These are phyloP conservation scores for Claviceps pusilla DNA, from an alignment of 2,329 filamentous ascomycete species.

Conservation along the genomic window DNA sequence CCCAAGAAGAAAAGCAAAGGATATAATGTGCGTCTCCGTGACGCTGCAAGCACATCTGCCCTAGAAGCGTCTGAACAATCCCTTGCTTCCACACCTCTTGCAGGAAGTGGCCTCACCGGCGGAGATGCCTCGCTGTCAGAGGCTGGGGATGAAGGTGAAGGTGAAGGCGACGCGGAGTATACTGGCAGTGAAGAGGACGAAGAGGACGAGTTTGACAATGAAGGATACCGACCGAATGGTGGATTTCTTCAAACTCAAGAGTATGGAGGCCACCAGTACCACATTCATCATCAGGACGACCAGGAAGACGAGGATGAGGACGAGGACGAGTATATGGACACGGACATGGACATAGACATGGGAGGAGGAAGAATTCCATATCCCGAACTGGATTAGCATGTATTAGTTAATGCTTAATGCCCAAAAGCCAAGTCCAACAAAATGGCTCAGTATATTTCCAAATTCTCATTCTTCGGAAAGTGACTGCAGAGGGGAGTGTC, in stretches of 20 bases:
- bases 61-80: slow-evolving; percentile 6
- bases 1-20: slow-evolving; percentile 22
- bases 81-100: slow-evolving; percentile 4
- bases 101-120: slow-evolving; percentile 4
- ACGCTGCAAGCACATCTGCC: slow-evolving; percentile 10
- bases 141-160: slow-evolving; percentile 8
- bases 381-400: slow-evolving; percentile 8
- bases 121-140: slow-evolving; percentile 2
- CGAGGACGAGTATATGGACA: slow-evolving; percentile 1
- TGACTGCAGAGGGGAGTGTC: no score
- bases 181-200: slow-evolving; percentile 10
- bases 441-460: no score
- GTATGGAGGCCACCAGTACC: not conserved
- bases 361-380: slow-evolving; percentile 4
- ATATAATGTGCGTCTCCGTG: slow-evolving; percentile 19
- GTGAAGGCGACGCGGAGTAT: slow-evolving; percentile 11
- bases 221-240: slow-evolving; percentile 13
- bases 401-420: no score
- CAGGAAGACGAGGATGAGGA: slow-evolving; percentile 6
- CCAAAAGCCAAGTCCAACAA: no score
- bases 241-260: slow-evolving; percentile 5
- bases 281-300: slow-evolving; percentile 4
- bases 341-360: not conserved
- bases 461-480: no score
- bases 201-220: slow-evolving; percentile 14